Conservation (phyloP, 1,139 yeast species). For the Tardiomyces blankii region DNA sequence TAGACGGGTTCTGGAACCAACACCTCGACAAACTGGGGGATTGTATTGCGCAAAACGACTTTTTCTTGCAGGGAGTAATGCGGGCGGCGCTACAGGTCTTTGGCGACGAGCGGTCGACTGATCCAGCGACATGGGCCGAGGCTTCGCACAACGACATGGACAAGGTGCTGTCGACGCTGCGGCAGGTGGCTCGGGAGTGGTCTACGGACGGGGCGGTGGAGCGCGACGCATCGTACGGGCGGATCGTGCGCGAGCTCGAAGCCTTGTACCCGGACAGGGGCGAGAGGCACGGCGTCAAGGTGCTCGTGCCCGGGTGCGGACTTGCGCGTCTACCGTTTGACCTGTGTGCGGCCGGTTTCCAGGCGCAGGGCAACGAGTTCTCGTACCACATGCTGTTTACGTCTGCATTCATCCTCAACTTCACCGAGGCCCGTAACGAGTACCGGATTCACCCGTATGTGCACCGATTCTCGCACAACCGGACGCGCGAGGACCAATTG, state of each 20-base stretch:
- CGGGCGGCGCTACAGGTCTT: not conserved
- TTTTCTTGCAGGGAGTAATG: conserved; percentile 23
- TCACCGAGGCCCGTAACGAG: conserved; percentile 40
- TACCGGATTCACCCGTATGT: conserved; percentile 60
- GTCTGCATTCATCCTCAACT: conserved; percentile 54
- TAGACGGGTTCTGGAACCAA: conserved; percentile 10
- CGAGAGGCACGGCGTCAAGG: conserved; percentile 25
- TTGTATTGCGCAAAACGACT: conserved; percentile 40
- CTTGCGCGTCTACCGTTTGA: conserved; percentile 72
- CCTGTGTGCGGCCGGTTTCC: conserved; percentile 52
- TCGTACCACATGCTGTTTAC: conserved; percentile 71
- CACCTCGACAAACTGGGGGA: conserved; percentile 36
- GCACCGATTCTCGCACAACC: conserved; percentile 65
- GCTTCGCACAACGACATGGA: conserved; percentile 1
- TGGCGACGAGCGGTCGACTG: not conserved
- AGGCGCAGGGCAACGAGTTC: conserved; percentile 78
- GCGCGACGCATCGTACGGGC: conserved; percentile 36
- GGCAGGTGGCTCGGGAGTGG: conserved; percentile 73
- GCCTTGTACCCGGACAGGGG: conserved; percentile 29
- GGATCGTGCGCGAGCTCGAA: conserved; percentile 37
- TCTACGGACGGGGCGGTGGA: conserved; percentile 48
- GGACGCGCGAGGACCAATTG: conserved; percentile 39
- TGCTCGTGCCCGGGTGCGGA: conserved; percentile 79
- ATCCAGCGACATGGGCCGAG: not conserved
- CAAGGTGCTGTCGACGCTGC: conserved; percentile 49